Base-by-base conservation (phyloP, 1,139 yeast species). In the Magnusiomyces paraingens region DNA sequence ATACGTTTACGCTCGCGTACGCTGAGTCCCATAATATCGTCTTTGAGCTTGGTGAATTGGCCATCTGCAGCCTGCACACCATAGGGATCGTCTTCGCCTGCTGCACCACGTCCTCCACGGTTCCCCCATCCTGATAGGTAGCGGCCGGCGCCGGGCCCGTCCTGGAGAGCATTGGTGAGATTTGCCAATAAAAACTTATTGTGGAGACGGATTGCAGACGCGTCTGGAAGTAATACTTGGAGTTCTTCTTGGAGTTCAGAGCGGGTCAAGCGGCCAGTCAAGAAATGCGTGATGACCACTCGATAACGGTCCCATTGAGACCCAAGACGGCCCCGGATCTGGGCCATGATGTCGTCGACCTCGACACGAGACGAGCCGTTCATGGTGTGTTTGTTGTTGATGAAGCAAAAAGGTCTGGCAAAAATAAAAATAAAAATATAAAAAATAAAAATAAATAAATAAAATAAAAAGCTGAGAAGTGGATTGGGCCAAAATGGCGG, bases 231-330 rank as follows among this genome's bases (percentile, higher is more conserved):
- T 32, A 86, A 72, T 10, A 80, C 80, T 21, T 73, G 72, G 22
- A 87, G 74, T 39, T 73, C 80, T 15, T 72, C 72, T 55, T 83
- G 81, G 57, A 91, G 75, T 68, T 93, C 99, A 38, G 71, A 70
- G 57, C 96, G 77, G 4, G 96, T 86, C 21, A 90, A 73, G 65
- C 83, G 84, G 3, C 64, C 96, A 51, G 87, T 79, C 42, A 91
- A 75, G 62, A 88, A 91, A 52, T 80, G 73, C 57, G 94, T 83
- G 41, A 91, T 76, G 6, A 88, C 77, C 58, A 84, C 87, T 59
- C 95, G 93, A 68, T 91, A 91, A 57, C 80, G 79, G 61, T 86
- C 93, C 99, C 99, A 91, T 58, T 81, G 78, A 11, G 71, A 73
- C 0, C 97, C 97, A 55, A 91, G 69, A 56, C 78, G 75, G 53